These are phyloP conservation scores for Pestalotiopsis fici DNA, from an alignment of 2,329 filamentous ascomycete genomes.

Conservation along the genomic window DNA sequence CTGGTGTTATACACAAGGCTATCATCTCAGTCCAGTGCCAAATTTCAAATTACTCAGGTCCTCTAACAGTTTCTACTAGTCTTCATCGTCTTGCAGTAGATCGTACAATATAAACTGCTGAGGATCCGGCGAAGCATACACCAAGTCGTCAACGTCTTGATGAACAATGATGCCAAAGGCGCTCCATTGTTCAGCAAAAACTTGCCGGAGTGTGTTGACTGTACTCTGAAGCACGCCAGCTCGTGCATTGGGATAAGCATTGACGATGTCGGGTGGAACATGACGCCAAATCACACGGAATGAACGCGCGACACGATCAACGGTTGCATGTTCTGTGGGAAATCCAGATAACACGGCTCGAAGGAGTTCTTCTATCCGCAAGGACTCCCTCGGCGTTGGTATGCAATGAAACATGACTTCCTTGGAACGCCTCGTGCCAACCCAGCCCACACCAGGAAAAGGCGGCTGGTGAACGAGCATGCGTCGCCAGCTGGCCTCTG, in stretches of 20 bases:
- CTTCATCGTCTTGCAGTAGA: background rate
- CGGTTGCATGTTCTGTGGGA: background rate
- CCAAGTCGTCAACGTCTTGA: background rate
- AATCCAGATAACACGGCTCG: background rate
- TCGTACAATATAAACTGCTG: background rate
- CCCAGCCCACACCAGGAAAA: constrained; percentile 18
- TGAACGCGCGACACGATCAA: background rate
- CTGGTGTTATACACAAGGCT: too few species aligned
- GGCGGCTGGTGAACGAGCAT: constrained; percentile 25
- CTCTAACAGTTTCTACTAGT: too few species aligned
- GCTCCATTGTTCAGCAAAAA: background rate
- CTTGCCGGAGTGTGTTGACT: background rate
- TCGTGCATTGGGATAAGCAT: background rate
- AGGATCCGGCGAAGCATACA: background rate
- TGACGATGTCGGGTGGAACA: too few species aligned
- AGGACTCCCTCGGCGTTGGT: background rate
- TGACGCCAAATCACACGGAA: background rate
- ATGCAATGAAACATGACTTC: background rate
- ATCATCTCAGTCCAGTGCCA: too few species aligned
- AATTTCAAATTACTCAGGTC: too few species aligned
- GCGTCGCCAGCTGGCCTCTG: constrained; percentile 19
- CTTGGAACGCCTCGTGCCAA: background rate
- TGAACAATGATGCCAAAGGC: background rate
- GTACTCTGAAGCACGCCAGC: too few species aligned
- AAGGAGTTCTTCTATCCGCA: background rate